Evolutionary conservation across 345 rosid species (phyloP), one percentile per base, ranked within the genome.

Genomic region (Laguncularia racemosa): DNA sequence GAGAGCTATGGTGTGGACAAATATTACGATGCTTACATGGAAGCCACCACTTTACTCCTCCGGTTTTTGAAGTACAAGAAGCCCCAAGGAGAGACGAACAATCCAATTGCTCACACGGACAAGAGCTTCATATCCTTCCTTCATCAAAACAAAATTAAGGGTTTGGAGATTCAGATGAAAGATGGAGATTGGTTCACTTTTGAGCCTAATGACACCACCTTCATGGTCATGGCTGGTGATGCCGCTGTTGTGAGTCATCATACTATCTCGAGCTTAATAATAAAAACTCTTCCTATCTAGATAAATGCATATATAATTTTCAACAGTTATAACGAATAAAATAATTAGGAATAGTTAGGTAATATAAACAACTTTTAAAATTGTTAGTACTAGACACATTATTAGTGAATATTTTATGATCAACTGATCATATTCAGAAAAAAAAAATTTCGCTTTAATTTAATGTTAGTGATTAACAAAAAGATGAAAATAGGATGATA

Each of bases 201-300:
- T 26, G 58, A 57, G 15, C 70, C 70, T 18, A 57, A 51, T 6
- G 60, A 69, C 18, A 60, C 75, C 7, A 43, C 76, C 54, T 76
- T 69, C 69, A 17, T 59, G 16, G 58, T 73, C 59, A 67, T 77
- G 63, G 73, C 70, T 1, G 75, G 72, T 12, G 70, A 66, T 43
- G 72, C 56, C 2, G 44, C 43, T 48, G 12, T 19, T 70, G 77
- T 72, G 53, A 33, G 74, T 54, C 15, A 5, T 44, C 1, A 20
- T 44, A 40, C 33, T 18, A 11, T 23, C 28, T 6, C 28, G 28
- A 2, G 4, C 5, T 6, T 23, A 23, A 2, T 15, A n/a, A 20
- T 10, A 2, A 10, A 12, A 52, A 21, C 10, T 52, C 33, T 6
- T 20, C 55, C 6, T 13, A 21, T 52, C 11, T 50, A 18, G 13